Base-by-base conservation (phyloP, 805 yeast genomes). In the Helenozyma baotianmanensis region DNA sequence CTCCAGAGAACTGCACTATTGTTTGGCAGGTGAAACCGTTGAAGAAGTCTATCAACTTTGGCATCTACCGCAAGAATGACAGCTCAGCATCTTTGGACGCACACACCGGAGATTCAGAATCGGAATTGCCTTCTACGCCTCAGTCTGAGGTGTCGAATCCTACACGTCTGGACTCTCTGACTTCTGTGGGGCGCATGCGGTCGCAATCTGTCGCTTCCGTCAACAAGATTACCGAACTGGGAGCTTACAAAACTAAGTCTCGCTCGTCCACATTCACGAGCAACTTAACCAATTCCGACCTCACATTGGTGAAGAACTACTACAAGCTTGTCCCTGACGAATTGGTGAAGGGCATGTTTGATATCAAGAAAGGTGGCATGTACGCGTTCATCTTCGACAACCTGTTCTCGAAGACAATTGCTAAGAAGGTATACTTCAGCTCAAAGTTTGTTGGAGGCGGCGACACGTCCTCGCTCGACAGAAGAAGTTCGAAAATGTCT, bases 301-400 rank as follows among this genome's bases (percentile, higher is more conserved):
- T 69, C 47, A 63, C 64, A 8, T 51, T 80, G 25, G 74, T 77
- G 21, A 84, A 80, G 34, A 70, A 78, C 42, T 68, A 89, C 43
- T 68, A 68, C 40, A 64, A 64, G 45, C 51, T 67, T 35, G 48
- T 51, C 56, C 85, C 58, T 2, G 80, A 78, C 41, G 82, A 80
- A 40, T 58, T 77, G 48, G 70, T 74, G 32, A 76, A 76, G 30
- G 95, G 89, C 1, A 60, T 67, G 17, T 66, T 80, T 38, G 66
- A 68, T n/a, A 80, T 80, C 2, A 58, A 56, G 2, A 64, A 69
- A 15, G 83, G 80, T 7, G 90, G 90, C 2, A 72, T 80, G 48
- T 82, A 74, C 58, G 97, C 96, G 0, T 84, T 90, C 54, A 81
- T 92, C 16, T 82, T 90, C 51, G 97, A 90, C 59, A 90, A 90